Percentiles rank a stretch among this genome's conserved stretches.
These are phyloP conservation scores for Yarrowia keelungensis DNA, from an alignment of 805 yeast species.

Conservation along the genomic window DNA sequence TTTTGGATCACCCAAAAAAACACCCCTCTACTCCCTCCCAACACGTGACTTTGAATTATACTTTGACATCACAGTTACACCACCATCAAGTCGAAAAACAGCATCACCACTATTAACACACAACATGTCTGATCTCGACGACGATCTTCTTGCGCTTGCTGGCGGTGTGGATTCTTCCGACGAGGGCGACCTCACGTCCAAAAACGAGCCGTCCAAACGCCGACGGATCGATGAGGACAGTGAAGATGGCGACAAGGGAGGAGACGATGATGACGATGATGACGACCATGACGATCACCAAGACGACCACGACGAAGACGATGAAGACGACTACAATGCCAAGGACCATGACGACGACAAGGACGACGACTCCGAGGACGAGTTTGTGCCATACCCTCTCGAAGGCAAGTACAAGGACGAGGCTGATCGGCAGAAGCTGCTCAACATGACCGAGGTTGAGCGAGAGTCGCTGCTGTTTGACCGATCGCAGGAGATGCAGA, in stretches of 20 bases:
- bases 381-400: slow-evolving; percentile 77
- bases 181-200: slow-evolving; percentile 41
- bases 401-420: slow-evolving; percentile 91
- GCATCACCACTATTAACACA: neutral
- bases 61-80: neutral
- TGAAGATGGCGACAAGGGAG: slow-evolving; percentile 45
- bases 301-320: slow-evolving; percentile 48
- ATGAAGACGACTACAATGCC: slow-evolving; percentile 43
- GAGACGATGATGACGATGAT: slow-evolving; percentile 45
- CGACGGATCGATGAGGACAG: slow-evolving; percentile 48
- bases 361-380: slow-evolving; percentile 48
- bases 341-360: slow-evolving; percentile 46
- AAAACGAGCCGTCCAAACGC: slow-evolving; percentile 32
- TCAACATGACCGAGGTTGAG: slow-evolving; percentile 83
- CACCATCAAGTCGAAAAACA: neutral
- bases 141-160: slow-evolving; percentile 94
- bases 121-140: slow-evolving; percentile 63
- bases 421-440: slow-evolving; percentile 69
- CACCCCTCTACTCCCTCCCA: neutral
- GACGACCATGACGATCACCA: slow-evolving; percentile 55
- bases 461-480: slow-evolving; percentile 92
- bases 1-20: too few species aligned
- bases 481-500: slow-evolving; percentile 90
- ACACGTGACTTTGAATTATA: slow-evolving; percentile 2
- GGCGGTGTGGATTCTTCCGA: slow-evolving; percentile 65